Evolutionary conservation across 148 eudicot species (phyloP).

Genomic region (Rhododendron griersonianum): DNA sequence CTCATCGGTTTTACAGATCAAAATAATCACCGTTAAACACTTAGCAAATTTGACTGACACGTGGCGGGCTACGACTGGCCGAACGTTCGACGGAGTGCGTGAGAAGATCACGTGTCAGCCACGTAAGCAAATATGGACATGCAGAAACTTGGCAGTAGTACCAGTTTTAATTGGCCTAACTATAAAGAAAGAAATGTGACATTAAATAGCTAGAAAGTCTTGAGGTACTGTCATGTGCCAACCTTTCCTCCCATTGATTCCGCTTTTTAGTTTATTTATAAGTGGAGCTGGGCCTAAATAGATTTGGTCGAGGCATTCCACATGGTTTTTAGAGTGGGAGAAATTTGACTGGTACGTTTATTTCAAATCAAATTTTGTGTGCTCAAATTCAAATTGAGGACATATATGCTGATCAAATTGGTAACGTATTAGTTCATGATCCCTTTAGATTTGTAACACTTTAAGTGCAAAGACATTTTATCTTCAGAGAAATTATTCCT

Average conservation of each 20-base stretch:
- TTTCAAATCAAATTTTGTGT: not conserved
- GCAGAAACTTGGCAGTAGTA: not conserved
- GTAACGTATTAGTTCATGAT: not conserved
- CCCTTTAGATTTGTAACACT: not conserved
- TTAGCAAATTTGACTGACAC: not conserved
- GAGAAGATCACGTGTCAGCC: not conserved
- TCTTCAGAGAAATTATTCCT: too few relatives aligned
- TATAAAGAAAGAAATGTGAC: not conserved
- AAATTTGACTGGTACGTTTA: not conserved
- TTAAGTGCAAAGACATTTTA: too few relatives aligned
- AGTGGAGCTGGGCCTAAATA: slow-evolving; percentile 9
- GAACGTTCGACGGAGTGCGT: not conserved
- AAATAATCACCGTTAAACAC: not conserved
- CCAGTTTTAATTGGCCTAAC: slow-evolving; percentile 5
- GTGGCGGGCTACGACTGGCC: not conserved
- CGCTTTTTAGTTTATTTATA: not conserved
- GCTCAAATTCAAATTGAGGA: not conserved
- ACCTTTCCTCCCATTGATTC: not conserved
- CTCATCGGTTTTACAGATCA: not conserved
- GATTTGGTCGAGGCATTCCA: not conserved
- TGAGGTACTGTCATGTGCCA: not conserved
- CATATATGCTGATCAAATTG: too few relatives aligned
- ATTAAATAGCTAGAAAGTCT: not conserved
- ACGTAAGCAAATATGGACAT: not conserved
- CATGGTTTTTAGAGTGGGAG: not conserved